Base-by-base conservation (phyloP, 2,329 filamentous ascomycete species). In the Helicocarpus griseus region DNA sequence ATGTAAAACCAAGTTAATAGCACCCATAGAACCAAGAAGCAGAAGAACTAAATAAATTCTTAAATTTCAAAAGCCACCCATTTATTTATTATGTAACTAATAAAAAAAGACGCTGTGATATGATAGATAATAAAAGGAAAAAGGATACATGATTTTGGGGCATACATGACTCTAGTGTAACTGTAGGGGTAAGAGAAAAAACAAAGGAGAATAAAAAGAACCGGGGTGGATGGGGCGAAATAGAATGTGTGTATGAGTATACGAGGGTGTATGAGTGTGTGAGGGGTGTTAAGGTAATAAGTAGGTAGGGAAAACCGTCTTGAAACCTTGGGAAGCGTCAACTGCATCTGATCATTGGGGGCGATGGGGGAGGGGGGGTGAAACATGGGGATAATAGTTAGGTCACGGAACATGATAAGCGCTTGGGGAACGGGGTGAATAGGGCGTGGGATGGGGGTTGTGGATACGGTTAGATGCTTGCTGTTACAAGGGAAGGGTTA, bases 131-230 rank as follows among this genome's bases (percentile, higher is more conserved):
- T 24, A 24, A 24, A 24, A 53, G 56, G 57, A 35, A 17, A 46
- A 46, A 59, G 61, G 56, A 61, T 71, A 71, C 69, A 71, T 71
- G 66, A 70, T 59, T 69, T 61, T 63, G 58, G 64, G 61, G 65
- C 63, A 66, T 67, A 67, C 65, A 67, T 66, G 65, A 66, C 56
- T 58, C 59, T 62, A 51, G 52, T 48, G 56, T 53, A 53, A 65
- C 60, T 64, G 60, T 66, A 56, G 46, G 52, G 56, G 56, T 38
- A 47, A 61, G 61, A 58, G 48, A 55, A 52, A 51, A 38, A 49
- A 47, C 24, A 41, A 50, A 44, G 53, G 11, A 51, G 52, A 43
- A 49, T 31, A 9, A 29, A 39, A 33, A 24, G 28, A 43, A 46
- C 48, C 3, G 17, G 22, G 29, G 46, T 17, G 0, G n/a, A 28